Percentiles rank a stretch among this genome's conserved stretches.
Conservation (phyloP, 2,329 filamentous ascomycete genomes). For the Gnomoniopsis sp. region DNA sequence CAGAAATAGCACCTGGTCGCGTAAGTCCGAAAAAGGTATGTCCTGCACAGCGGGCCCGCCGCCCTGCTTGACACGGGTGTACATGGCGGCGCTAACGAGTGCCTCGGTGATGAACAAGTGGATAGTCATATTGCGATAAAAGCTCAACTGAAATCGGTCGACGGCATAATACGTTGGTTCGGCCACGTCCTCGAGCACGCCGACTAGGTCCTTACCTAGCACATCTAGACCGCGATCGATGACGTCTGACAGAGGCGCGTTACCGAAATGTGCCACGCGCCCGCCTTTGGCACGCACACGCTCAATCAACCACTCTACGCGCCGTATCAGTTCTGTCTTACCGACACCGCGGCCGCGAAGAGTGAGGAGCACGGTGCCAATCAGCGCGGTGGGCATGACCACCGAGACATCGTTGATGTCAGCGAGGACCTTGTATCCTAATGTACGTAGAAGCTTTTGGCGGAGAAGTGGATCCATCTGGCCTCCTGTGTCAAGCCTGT, state of each 20-base stretch:
- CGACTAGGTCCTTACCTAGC: constrained; percentile 83
- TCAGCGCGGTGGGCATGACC: constrained; percentile 95
- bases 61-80: constrained; percentile 84
- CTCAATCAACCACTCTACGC: constrained; percentile 85
- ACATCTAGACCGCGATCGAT: constrained; percentile 90
- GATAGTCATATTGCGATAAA: constrained; percentile 99
- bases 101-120: constrained; percentile 95
- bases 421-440: constrained; percentile 88
- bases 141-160: constrained; percentile 93
- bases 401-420: constrained; percentile 97
- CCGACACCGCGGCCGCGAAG: constrained; percentile 89
- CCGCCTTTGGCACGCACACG: constrained; percentile 84
- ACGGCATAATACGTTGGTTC: constrained; percentile 95
- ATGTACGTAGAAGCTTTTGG: constrained; percentile 73
- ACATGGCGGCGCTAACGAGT: constrained; percentile 85
- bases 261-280: constrained; percentile 88
- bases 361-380: constrained; percentile 89
- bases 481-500: constrained; percentile 44
- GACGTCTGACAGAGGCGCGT: constrained; percentile 72
- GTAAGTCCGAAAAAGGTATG: constrained; percentile 70
- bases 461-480: constrained; percentile 51
- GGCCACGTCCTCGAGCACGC: constrained; percentile 71
- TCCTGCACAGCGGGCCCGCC: constrained; percentile 80
- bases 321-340: constrained; percentile 76
- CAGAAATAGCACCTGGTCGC: constrained; percentile 80